Base-by-base conservation (phyloP, 257 asterid species). In the Nicotiana otophora region DNA sequence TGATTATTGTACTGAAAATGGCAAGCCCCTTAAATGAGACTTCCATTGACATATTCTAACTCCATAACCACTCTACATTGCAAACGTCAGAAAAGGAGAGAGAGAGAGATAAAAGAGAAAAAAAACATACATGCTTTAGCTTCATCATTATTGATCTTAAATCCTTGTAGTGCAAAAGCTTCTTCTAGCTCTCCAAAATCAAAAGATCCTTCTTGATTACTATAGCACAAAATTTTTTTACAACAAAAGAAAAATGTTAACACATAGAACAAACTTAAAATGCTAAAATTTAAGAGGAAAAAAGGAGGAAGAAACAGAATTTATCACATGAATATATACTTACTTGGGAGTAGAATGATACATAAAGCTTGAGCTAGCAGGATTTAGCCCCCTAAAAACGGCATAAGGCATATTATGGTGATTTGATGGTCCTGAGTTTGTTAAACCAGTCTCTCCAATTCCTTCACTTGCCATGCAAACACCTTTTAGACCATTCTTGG, bases 171-270 rank as follows among this genome's bases (percentile, higher is more conserved):
- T 39, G 87, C 89, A 75, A 94, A 93, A 81, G 96, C 99, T 79
- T 96, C 97, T 83, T 96, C 98, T 69, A 96, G 94, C 86, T 92
- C 98, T 79, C 97, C 98, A 87, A 94, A 96, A 88, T 90, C 97
- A 85, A 93, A 96, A 80, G 97, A 91, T 82, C 91, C 95, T 88
- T 90, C 94, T 85, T 90, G 93, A 64, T 95, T 91, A 46, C n/a
- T 20, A 16, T 2, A 74, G 12, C 26, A 75, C 26, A 64, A 64
- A 80, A 36, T 5, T 5, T 36, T 34, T 5, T 36, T 31, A 3
- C 34, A 31, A 3, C 5, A 31, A 36, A 36, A 39, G 8, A 1
- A 39, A 7, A 7, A 7, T 7, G 48, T 42, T 42, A 42, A 42
- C 0, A 42, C 48, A 42, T 7, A 7, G 10, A 39, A 39, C 48